Evolutionary conservation across 805 yeast genomes (phyloP).

Genomic region (fission yeast (Schizosaccharomyces pombe)): ASM294v3 CU329670.1:2366001-2366500

Average conservation of each 20-base stretch:
- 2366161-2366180: slow-evolving; percentile 20
- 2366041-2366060: slow-evolving; percentile 83
- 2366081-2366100: slow-evolving; percentile 79
- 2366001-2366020: slow-evolving; percentile 51
- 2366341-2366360: no score
- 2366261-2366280: no score
- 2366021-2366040: slow-evolving; percentile 48
- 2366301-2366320: no score
- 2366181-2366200: slow-evolving; percentile 83
- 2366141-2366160: neutral
- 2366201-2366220: slow-evolving; percentile 42
- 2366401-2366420: slow-evolving; percentile 51
- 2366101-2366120: slow-evolving; percentile 72
- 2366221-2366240: slow-evolving; percentile 86
- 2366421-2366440: slow-evolving; percentile 70
- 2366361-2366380: neutral
- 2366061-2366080: slow-evolving; percentile 80
- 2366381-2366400: slow-evolving; percentile 43
- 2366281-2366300: no score
- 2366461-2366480: slow-evolving; percentile 82
- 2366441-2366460: slow-evolving; percentile 34
- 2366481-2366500: slow-evolving; percentile 82
- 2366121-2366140: slow-evolving; percentile 23
- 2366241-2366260: slow-evolving; percentile 52
- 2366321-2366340: no score